Evolutionary conservation across 441 rosid genomes (phyloP).

Genomic region (Adansonia madagascariensis): DNA sequence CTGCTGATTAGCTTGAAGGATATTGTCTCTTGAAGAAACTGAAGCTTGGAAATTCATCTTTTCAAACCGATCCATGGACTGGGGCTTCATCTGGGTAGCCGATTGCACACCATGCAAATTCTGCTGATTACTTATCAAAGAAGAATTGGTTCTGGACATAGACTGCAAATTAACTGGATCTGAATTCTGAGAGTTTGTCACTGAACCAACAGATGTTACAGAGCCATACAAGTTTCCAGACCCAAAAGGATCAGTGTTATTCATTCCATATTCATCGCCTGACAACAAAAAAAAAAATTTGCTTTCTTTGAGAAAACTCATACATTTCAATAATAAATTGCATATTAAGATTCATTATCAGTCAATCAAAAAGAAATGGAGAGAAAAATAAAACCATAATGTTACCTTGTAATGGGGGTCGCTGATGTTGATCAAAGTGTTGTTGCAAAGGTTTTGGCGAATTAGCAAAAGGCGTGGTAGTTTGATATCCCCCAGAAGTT

Average conservation of each 20-base stretch:
- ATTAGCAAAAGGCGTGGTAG: slow-evolving; percentile 51
- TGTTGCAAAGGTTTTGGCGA: slow-evolving; percentile 72
- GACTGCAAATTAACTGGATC: slow-evolving; percentile 64
- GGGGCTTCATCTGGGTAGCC: slow-evolving; percentile 51
- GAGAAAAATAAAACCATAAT: slow-evolving; percentile 25
- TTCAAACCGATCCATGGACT: slow-evolving; percentile 54
- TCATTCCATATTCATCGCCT: slow-evolving; percentile 88
- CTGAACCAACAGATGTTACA: slow-evolving; percentile 65
- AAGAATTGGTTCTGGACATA: slow-evolving; percentile 55
- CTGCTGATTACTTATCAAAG: slow-evolving; percentile 58
- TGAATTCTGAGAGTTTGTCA: slow-evolving; percentile 66
- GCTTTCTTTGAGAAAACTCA: slow-evolving; percentile 22
- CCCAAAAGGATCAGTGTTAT: slow-evolving; percentile 63
- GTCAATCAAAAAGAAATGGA: neutral
- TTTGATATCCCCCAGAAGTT: slow-evolving; percentile 61
- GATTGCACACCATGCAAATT: slow-evolving; percentile 55
- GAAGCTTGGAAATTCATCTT: slow-evolving; percentile 57
- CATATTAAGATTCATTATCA: slow-evolving; percentile 20
- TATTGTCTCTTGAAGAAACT: slow-evolving; percentile 48
- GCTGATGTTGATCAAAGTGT: slow-evolving; percentile 74
- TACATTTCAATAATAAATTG: slow-evolving; percentile 21
- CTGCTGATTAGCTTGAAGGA: slow-evolving; percentile 69
- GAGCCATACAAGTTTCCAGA: slow-evolving; percentile 72
- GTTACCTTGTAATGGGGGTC: slow-evolving; percentile 68
- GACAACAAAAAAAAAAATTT: slow-evolving; percentile 32